Evolutionary conservation across 2,329 filamentous ascomycete species (phyloP), one percentile per base, ranked within the genome.

Genomic region (Cladosporium oxysporum): DNA sequence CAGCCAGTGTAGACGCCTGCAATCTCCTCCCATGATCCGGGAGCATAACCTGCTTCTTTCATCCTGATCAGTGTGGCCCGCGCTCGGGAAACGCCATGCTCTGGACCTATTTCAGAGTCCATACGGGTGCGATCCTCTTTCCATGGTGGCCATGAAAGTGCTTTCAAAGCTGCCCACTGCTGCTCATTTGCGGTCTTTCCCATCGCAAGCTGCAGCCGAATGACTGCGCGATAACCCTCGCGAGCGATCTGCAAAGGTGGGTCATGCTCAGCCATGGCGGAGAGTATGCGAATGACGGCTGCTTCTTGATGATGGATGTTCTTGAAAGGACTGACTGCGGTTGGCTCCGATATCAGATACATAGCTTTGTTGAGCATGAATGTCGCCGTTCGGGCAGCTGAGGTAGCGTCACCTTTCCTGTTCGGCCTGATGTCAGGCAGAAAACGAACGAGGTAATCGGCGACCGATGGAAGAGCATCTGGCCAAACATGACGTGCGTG

Each of bases 61-160:
- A 88, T 88, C 64, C 83, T 83, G 47, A 77, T 75, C 55, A 89
- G 74, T 6, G 86, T 83, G 44, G 82, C 79, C 66, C 82, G 82
- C n/a, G 86, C 85, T 65, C 84, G 83, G 65, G 85, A 88, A 33
- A 79, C 79, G 67, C 85, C 85, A 66, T 85, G 83, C 49, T 86
- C 83, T 55, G 83, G 81, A 12, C 82, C 83, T 64, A 86, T 83
- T 16, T 82, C 79, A n/a, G 82, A 81, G 71, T 90, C 87, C 72
- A 89, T 85, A 0, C 85, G 86, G 18, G 85, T 83, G 62, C 81
- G 85, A 57, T 87, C 83, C 71, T 86, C 83, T 73, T 88, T 88
- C 86, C 87, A 90, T 0, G 87, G 87, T 16, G 87, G 87, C 87
- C 87, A 90, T 8, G 85, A 86, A 10, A 81, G 77, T 2, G 85